Conservation (phyloP, 768 basidiomycete species). For the Pisolithus tinctorius region DNA sequence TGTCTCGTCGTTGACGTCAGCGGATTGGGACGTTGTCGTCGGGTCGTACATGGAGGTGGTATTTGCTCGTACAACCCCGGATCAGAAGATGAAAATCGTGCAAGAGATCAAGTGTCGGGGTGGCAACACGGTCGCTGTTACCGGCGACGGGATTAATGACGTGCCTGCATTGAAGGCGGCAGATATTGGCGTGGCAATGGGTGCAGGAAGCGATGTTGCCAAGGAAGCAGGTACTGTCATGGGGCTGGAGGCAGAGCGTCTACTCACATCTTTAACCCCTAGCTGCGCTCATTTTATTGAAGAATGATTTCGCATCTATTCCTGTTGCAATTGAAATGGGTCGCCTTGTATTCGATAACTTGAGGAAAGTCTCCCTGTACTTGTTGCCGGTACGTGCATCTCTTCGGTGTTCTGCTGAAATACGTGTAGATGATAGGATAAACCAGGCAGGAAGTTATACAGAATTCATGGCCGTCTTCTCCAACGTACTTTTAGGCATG, state of each 20-base stretch:
- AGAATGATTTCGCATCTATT: conserved; percentile 55
- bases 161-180: conserved; percentile 44
- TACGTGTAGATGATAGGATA: not conserved
- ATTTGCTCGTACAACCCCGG: conserved; percentile 49
- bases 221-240: conserved; percentile 36
- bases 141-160: conserved; percentile 55
- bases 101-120: conserved; percentile 43
- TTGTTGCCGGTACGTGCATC: conserved; percentile 32
- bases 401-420: not conserved
- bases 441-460: conserved; percentile 47
- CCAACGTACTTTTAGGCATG: conserved; percentile 53
- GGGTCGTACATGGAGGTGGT: conserved; percentile 38
- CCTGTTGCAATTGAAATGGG: conserved; percentile 51
- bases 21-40: conserved; percentile 35
- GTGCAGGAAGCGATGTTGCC: conserved; percentile 40
- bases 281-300: conserved; percentile 44
- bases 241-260: no score
- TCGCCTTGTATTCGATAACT: conserved; percentile 11
- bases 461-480: conserved; percentile 49
- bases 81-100: conserved; percentile 56
- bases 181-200: conserved; percentile 52
- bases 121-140: conserved; percentile 44
- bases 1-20: conserved; percentile 26
- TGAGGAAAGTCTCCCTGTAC: conserved; percentile 22
- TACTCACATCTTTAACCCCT: no score